phyloP scores from a whole-genome alignment of 78 protist species.

The Dictyostelium intermedium region DNA sequence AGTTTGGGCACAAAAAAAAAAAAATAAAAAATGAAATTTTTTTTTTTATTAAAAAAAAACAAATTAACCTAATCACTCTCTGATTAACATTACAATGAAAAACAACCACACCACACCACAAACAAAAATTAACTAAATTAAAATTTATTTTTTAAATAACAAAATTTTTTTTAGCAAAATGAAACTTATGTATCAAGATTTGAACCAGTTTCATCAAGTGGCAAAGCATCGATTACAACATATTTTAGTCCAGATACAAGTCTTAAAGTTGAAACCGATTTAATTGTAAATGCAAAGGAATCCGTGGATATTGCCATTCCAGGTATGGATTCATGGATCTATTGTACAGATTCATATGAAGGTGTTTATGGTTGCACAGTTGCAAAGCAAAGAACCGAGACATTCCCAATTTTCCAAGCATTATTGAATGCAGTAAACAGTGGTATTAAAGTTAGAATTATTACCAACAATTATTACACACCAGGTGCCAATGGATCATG shows the following conservation, averaged over 20 bases:
- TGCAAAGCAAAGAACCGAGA: conserved; percentile 46
- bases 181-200: conserved; percentile 28
- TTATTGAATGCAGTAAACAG: conserved; percentile 78
- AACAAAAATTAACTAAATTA: too few species aligned
- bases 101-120: too few species aligned
- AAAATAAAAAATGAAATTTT: too few species aligned
- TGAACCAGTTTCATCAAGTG: conserved; percentile 18
- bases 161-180: too few species aligned
- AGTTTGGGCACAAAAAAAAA: too few species aligned
- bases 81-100: too few species aligned
- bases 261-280: conserved; percentile 40
- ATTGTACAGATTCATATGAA: conserved; percentile 25
- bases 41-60: too few species aligned
- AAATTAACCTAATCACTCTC: too few species aligned
- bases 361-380: conserved; percentile 61
- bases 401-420: conserved; percentile 82
- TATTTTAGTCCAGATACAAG: conserved; percentile 70
- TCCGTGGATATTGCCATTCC: conserved; percentile 67
- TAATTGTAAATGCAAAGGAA: conserved; percentile 18
- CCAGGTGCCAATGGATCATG: conserved; percentile 19
- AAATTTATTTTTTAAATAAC: too few species aligned
- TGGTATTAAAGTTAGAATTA: conserved; percentile 77
- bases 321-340: conserved; percentile 66
- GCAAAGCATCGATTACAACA: conserved; percentile 27
- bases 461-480: conserved; percentile 74